Percentiles rank a stretch among this genome's conserved stretches.
Conservation (phyloP, 2,329 filamentous ascomycete genomes). For the Nemania sp. region DNA sequence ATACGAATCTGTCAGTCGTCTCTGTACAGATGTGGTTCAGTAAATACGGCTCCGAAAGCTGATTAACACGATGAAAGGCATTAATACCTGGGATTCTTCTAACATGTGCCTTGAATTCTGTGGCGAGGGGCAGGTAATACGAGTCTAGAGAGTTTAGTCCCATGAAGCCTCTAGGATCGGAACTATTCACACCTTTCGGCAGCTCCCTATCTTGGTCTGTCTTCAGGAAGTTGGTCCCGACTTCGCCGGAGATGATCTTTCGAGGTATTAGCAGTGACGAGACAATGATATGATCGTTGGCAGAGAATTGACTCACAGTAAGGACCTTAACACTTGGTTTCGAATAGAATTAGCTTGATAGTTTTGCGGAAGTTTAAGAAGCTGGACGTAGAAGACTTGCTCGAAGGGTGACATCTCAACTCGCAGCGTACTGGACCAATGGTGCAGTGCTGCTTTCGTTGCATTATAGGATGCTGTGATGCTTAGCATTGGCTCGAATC, state of each 20-base stretch:
- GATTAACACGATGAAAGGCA: neutral
- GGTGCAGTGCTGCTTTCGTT: constrained; percentile 34
- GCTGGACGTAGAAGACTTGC: neutral
- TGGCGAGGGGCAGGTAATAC: constrained; percentile 27
- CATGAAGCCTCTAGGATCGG: neutral
- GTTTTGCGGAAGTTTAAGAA: no score
- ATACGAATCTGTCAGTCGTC: constrained; percentile 25
- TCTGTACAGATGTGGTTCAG: neutral
- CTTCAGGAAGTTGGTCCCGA: constrained; percentile 38
- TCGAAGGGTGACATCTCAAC: constrained; percentile 26
- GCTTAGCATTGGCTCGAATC: neutral
- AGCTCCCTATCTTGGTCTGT: constrained; percentile 28
- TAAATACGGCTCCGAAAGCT: neutral
- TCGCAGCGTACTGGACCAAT: constrained; percentile 33
- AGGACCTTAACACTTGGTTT: constrained; percentile 26
- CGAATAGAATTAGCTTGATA: no score
- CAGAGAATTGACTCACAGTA: constrained; percentile 14
- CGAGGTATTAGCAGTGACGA: neutral
- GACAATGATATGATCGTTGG: no score
- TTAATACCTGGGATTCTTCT: constrained; percentile 28
- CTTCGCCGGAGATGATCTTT: constrained; percentile 37
- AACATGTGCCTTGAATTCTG: constrained; percentile 31
- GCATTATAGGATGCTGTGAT: constrained; percentile 36
- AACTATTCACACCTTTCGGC: constrained; percentile 24
- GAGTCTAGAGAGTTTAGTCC: constrained; percentile 11